Conservation (phyloP, 495 filamentous ascomycete species). For the Penicillium goetzii region DNA sequence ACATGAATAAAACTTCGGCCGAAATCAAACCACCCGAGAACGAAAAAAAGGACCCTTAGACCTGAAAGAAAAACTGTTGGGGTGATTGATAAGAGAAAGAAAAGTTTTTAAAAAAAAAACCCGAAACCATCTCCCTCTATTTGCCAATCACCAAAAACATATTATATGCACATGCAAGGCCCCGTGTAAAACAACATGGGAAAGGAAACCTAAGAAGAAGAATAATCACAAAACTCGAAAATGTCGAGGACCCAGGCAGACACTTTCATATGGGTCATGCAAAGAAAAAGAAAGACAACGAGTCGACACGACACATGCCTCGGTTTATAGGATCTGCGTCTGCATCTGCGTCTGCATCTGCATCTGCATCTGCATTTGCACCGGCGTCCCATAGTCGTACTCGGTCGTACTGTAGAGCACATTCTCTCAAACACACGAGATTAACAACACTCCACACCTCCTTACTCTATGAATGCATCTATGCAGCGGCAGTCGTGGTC, state of each 20-base stretch:
- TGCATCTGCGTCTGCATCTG: conserved; percentile 1
- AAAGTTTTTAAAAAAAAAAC: neutral
- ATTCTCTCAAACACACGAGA: neutral
- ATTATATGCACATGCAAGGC: conserved; percentile 15
- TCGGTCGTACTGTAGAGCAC: neutral
- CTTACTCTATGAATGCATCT: conserved; percentile 17
- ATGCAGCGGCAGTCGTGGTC: conserved; percentile 27
- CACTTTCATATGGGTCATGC: neutral
- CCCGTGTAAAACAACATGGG: neutral
- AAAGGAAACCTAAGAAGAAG: neutral
- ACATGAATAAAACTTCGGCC: neutral
- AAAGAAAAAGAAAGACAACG: neutral
- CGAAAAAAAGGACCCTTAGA: neutral
- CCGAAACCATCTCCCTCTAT: neutral
- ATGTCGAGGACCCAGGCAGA: conserved; percentile 9
- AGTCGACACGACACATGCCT: conserved; percentile 6
- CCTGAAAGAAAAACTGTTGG: conserved; percentile 4
- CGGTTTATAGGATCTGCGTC: conserved; percentile 11
- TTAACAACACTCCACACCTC: neutral
- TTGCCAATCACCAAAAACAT: conserved; percentile 2
- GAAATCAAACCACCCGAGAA: neutral
- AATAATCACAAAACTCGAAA: conserved; percentile 9
- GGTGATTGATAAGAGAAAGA: conserved; percentile 8
- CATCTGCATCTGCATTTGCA: too few relatives aligned
- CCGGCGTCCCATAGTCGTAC: neutral